Percentiles rank a stretch among this genome's conserved stretches.
phyloP scores from a whole-genome alignment of 805 yeast species.

The Ogataea degrootiae region DNA sequence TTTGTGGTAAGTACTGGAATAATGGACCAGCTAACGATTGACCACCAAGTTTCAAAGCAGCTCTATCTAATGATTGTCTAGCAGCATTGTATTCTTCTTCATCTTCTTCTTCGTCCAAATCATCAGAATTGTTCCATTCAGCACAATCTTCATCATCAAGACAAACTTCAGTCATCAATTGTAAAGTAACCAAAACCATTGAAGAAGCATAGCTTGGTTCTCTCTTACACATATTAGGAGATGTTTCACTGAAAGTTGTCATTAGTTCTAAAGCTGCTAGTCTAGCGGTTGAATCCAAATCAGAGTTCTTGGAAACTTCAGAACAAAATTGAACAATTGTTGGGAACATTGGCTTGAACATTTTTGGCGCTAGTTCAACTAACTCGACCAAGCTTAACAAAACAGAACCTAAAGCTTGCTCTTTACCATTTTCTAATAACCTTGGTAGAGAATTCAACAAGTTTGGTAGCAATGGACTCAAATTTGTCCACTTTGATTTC shows the following conservation, averaged over 20 bases:
- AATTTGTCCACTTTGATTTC: conserved; percentile 67
- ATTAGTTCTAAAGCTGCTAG: conserved; percentile 83
- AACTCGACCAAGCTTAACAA: conserved; percentile 85
- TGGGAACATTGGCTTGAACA: conserved; percentile 87
- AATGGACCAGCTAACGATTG: conserved; percentile 78
- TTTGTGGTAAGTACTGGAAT: conserved; percentile 79
- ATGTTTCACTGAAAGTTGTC: conserved; percentile 86
- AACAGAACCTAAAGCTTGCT: conserved; percentile 78
- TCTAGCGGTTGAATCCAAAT: conserved; percentile 74
- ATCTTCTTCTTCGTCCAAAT: conserved; percentile 70
- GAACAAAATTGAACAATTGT: conserved; percentile 83
- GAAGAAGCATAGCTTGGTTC: conserved; percentile 67
- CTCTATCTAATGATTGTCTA: conserved; percentile 90
- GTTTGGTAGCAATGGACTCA: conserved; percentile 77
- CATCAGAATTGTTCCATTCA: conserved; percentile 83
- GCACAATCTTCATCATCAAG: conserved; percentile 67
- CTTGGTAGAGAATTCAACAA: conserved; percentile 84
- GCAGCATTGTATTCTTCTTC: conserved; percentile 91
- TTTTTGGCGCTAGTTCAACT: conserved; percentile 89
- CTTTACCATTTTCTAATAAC: conserved; percentile 73
- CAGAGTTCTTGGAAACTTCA: conserved; percentile 76
- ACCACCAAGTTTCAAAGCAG: conserved; percentile 79
- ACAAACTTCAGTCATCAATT: conserved; percentile 91
- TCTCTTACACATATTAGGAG: conserved; percentile 91
- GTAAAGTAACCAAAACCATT: conserved; percentile 67